Base-by-base conservation (phyloP, 106 monocot genomes). In the Allium cepa region DNA sequence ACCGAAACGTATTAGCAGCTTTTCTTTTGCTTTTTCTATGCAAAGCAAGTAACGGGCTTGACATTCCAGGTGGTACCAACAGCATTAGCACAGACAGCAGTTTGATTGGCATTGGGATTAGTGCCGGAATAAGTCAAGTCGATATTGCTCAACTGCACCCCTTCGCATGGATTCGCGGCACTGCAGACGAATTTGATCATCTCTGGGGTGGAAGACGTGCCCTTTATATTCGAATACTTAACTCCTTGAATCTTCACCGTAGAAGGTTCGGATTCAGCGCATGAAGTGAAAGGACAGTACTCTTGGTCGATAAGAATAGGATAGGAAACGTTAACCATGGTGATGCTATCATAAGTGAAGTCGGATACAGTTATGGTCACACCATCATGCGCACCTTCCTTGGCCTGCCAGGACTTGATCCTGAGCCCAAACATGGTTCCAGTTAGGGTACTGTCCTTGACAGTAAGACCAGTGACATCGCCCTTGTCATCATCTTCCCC, bases 401-500 rank as follows among this genome's bases (percentile, higher is more conserved):
- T 36, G 36, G 36, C 36, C 15, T 45, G 63, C 86, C 79, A 82
- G 15, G 82, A 70, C 58, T 86, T 86, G 53, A 86, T 74, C 57
- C 86, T 15, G 16, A 86, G 66, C 11, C 86, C 86, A 11, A 82
- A 82, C 11, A 7, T 56, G 0, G 82, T 82, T 26, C 22, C 48
- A 1, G 59, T 17, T 0, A 86, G 49, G 7, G 73, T 82, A 70
- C 82, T 82, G 49, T 82, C 74, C 52, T n/a, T 79, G 48, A 82
- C 86, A 0, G 7, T 58, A 10, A 86, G 15, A 3, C 70, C 69
- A 0, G n/a, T 0, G 2, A 86, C 82, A 6, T 74, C 73, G 3
- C 56, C 22, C 22, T 82, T 79, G 8, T 74, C 66, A 12, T 10
- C 62, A 53, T 56, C 69, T n/a, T 71, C 68, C 0, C 86, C 82